phyloP scores from a whole-genome alignment of 345 rosid species.

The Carallia pectinifolia region DNA sequence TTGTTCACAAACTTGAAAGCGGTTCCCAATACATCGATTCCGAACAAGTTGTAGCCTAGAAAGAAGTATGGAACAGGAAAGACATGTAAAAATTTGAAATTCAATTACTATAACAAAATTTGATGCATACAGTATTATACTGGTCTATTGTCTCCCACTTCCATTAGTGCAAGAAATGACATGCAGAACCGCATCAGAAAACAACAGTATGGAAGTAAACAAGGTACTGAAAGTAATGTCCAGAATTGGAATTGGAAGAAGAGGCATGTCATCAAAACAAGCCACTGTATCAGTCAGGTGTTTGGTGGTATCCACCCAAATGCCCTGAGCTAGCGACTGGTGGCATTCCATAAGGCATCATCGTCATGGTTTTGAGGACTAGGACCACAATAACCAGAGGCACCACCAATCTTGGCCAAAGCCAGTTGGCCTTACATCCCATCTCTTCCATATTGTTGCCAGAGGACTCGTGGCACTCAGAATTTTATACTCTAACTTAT shows the following conservation, averaged over 20 bases:
- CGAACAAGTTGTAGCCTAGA: neutral
- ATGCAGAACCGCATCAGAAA: too few relatives aligned
- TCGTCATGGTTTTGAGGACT: neutral
- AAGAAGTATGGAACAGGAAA: too few relatives aligned
- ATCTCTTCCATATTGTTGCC: conserved; percentile 28
- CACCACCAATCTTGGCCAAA: conserved; percentile 15
- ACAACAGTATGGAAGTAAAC: too few relatives aligned
- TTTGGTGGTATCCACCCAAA: conserved; percentile 19
- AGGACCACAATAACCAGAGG: conserved; percentile 11
- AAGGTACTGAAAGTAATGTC: neutral
- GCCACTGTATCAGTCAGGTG: conserved; percentile 6
- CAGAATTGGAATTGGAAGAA: neutral
- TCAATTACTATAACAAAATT: too few relatives aligned
- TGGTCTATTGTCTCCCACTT: too few relatives aligned
- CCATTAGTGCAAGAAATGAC: too few relatives aligned
- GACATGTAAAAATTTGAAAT: too few relatives aligned
- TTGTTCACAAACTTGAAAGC: neutral
- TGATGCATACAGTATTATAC: too few relatives aligned
- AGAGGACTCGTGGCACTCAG: neutral
- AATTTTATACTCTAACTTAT: too few relatives aligned
- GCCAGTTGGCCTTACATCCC: conserved; percentile 29
- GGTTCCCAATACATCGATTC: neutral
- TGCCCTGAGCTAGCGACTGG: conserved; percentile 18
- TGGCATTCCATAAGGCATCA: conserved; percentile 27
- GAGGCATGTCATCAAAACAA: neutral